Percentiles rank a stretch among this genome's conserved stretches.
These are phyloP conservation scores for Mucor plumbeus DNA, from an alignment of 371 early-diverging fungal species.

Conservation along the genomic window DNA sequence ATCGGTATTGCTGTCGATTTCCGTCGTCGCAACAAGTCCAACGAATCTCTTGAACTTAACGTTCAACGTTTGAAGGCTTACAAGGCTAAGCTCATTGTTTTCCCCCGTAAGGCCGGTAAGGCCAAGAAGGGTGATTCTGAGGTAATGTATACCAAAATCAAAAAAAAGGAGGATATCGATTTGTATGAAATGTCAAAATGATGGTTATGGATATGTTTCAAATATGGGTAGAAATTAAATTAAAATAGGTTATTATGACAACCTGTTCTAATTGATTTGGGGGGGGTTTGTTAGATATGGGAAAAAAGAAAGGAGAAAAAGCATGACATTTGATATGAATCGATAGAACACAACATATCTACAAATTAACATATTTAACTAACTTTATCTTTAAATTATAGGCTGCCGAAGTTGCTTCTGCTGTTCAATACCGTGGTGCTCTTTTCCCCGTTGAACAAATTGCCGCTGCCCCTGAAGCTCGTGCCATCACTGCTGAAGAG, in stretches of 20 bases:
- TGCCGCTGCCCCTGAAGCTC: constrained; percentile 72
- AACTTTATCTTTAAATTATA: constrained; percentile 15
- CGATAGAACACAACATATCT: not conserved
- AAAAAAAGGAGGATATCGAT: not conserved
- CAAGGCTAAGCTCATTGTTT: constrained; percentile 91
- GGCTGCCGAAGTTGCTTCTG: constrained; percentile 71
- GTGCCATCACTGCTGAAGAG: constrained; percentile 87
- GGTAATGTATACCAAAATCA: constrained; percentile 21
- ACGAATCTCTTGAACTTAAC: constrained; percentile 95
- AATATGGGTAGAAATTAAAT: too few species aligned
- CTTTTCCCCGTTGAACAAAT: constrained; percentile 80
- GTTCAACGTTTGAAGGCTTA: constrained; percentile 98
- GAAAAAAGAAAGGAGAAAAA: not conserved
- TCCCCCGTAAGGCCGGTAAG: constrained; percentile 92
- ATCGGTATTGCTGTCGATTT: constrained; percentile 99
- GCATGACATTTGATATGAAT: not conserved
- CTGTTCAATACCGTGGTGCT: constrained; percentile 76
- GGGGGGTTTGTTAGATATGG: not conserved
- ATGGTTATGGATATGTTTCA: too few species aligned
- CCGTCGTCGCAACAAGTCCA: constrained; percentile 97
- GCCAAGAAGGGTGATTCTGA: constrained; percentile 81
- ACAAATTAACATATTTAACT: too few species aligned
- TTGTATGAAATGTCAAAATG: not conserved
- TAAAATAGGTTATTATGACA: not conserved
- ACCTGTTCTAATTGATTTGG: not conserved